phyloP scores from a whole-genome alignment of 495 filamentous ascomycete species.

The Delitschia confertaspora region DNA sequence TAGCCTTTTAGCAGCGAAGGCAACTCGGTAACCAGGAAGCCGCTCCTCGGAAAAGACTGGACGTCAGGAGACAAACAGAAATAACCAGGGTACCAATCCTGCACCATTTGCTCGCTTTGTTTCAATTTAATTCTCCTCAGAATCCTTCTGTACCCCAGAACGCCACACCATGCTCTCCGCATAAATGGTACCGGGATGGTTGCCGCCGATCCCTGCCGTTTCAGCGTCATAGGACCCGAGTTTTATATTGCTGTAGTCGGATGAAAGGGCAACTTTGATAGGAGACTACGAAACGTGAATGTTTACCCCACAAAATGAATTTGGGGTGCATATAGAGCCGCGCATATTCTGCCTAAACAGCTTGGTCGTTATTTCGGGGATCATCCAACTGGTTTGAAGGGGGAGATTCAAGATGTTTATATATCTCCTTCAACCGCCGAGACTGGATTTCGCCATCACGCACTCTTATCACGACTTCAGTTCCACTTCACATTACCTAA shows the following conservation, averaged over 20 bases:
- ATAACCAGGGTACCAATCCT: too few species aligned
- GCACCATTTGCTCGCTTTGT: conserved; percentile 19
- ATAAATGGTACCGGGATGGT: conserved; percentile 3
- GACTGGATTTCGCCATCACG: conserved; percentile 4
- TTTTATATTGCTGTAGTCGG: conserved; percentile 14
- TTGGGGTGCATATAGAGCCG: neutral
- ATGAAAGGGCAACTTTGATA: conserved; percentile 13
- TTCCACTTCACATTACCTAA: neutral
- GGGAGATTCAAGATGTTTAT: neutral
- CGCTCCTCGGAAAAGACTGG: too few species aligned
- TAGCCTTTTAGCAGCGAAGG: too few species aligned
- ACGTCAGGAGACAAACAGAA: too few species aligned
- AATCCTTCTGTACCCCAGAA: conserved; percentile 18
- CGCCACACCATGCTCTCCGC: conserved; percentile 19
- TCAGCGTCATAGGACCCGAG: conserved; percentile 7
- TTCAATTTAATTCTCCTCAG: conserved; percentile 8
- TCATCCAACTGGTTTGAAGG: too few species aligned
- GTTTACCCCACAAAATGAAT: conserved; percentile 11
- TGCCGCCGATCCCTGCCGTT: conserved; percentile 4
- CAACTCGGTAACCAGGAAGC: too few species aligned
- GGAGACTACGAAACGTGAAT: conserved; percentile 2
- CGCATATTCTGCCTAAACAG: conserved; percentile 24
- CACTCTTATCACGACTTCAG: neutral
- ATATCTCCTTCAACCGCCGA: conserved; percentile 4
- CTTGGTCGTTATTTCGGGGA: too few species aligned